These are phyloP conservation scores for Neofusicoccum laricinum DNA, from an alignment of 2,329 filamentous ascomycete species.

Conservation along the genomic window DNA sequence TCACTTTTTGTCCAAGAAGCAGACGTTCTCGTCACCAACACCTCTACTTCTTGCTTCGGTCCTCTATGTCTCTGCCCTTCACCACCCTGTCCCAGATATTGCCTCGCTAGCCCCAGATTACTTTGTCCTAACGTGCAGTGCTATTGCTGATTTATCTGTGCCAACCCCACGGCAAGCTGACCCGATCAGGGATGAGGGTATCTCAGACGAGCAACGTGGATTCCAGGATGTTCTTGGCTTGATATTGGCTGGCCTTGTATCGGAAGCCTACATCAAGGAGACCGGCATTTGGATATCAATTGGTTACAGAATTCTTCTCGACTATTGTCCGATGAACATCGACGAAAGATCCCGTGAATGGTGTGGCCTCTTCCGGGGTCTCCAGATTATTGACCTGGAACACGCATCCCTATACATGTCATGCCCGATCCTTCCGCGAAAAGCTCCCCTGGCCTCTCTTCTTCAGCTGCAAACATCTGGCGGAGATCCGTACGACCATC, in stretches of 20 bases:
- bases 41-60: constrained; percentile 46
- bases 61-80: constrained; percentile 39
- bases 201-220: constrained; percentile 37
- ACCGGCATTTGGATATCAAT: constrained; percentile 46
- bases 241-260: constrained; percentile 41
- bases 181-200: constrained; percentile 19
- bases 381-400: constrained; percentile 45
- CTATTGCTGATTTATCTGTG: constrained; percentile 42
- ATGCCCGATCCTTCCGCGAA: constrained; percentile 41
- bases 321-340: constrained; percentile 40
- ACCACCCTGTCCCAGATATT: constrained; percentile 33
- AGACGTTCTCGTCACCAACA: constrained; percentile 42
- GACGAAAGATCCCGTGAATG: constrained; percentile 41
- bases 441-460: constrained; percentile 38
- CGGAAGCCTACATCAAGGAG: constrained; percentile 42
- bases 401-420: constrained; percentile 44
- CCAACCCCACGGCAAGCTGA: constrained; percentile 26
- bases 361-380: constrained; percentile 39
- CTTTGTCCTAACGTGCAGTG: constrained; percentile 37
- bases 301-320: constrained; percentile 41
- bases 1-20: constrained; percentile 45
- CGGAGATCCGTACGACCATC: constrained; percentile 41
- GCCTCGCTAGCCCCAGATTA: constrained; percentile 39
- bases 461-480: constrained; percentile 32
- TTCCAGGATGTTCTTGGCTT: constrained; percentile 45